These are phyloP conservation scores for Fraxinus floribunda DNA, from an alignment of 305 asterid genomes.

Conservation along the genomic window DNA sequence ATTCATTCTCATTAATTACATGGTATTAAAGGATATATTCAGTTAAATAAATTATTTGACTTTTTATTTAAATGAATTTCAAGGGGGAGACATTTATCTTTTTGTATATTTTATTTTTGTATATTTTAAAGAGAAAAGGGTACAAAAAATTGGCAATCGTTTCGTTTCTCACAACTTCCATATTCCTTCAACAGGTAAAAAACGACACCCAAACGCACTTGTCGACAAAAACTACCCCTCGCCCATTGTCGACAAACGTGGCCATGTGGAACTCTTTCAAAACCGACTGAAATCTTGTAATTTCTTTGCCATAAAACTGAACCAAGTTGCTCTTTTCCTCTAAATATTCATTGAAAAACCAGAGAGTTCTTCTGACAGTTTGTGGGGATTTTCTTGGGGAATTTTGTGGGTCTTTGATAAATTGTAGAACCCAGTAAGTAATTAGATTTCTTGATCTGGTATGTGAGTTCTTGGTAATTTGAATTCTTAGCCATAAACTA, in stretches of 20 bases:
- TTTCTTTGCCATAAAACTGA: slow-evolving; percentile 22
- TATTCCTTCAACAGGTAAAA: slow-evolving; percentile 50
- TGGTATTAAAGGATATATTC: no score
- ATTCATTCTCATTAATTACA: no score
- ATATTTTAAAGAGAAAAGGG: slow-evolving; percentile 18
- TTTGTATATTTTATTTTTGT: neutral
- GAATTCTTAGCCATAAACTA: neutral
- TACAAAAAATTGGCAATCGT: slow-evolving; percentile 50
- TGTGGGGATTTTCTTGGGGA: slow-evolving; percentile 24
- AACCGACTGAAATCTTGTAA: slow-evolving; percentile 27
- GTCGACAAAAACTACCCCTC: slow-evolving; percentile 65
- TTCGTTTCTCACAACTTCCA: slow-evolving; percentile 61
- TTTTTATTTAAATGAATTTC: neutral
- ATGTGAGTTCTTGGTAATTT: slow-evolving; percentile 38
- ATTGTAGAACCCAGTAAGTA: slow-evolving; percentile 32
- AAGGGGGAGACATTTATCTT: slow-evolving; percentile 8
- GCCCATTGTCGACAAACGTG: slow-evolving; percentile 52
- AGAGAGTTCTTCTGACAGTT: neutral
- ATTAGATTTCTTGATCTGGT: slow-evolving; percentile 24
- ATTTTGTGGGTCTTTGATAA: slow-evolving; percentile 32
- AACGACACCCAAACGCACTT: slow-evolving; percentile 38
- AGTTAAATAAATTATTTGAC: no score
- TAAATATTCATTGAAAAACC: neutral
- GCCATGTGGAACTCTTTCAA: slow-evolving; percentile 38
- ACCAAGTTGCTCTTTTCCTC: slow-evolving; percentile 18